A percentile compares a stretch with the other conserved stretches of the same genome.
phyloP scores from a whole-genome alignment of 83 land plant species.

The Picea mariana region DNA sequence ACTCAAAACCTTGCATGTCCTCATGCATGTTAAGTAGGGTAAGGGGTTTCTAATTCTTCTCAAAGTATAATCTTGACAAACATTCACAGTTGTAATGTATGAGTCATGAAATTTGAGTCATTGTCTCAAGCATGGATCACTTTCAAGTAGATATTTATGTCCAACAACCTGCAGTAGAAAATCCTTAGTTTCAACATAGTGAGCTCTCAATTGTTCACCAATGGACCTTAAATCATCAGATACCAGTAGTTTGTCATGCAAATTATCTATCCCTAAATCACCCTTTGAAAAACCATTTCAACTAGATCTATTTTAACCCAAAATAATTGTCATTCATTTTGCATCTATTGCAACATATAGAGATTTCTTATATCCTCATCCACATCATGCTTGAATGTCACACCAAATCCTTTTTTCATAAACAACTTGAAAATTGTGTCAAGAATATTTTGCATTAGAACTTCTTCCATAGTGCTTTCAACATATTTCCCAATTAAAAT shows the following conservation, averaged over 20 bases:
- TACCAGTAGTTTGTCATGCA: constrained; percentile 78
- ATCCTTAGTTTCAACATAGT: too few relatives aligned
- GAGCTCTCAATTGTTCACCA: constrained; percentile 37
- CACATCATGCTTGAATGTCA: constrained; percentile 65
- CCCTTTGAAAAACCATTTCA: constrained; percentile 94
- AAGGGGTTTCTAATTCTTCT: constrained; percentile 65
- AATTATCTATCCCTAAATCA: constrained; percentile 78
- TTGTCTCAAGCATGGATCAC: constrained; percentile 46
- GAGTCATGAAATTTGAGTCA: constrained; percentile 79
- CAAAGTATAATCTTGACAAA: constrained; percentile 80
- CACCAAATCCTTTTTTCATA: constrained; percentile 38
- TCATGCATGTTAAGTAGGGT: too few relatives aligned
- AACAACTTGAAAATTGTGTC: too few relatives aligned
- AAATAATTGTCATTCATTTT: constrained; percentile 85
- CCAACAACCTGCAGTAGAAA: too few relatives aligned
- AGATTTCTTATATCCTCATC: constrained; percentile 55
- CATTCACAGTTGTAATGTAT: constrained; percentile 82
- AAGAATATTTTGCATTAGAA: too few relatives aligned
- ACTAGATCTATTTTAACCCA: constrained; percentile 82
- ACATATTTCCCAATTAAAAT: too few relatives aligned
- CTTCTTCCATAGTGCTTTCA: too few relatives aligned
- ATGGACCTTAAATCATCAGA: constrained; percentile 58
- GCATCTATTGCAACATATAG: constrained; percentile 63
- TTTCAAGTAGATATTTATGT: too few relatives aligned
- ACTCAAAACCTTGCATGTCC: too few relatives aligned